These are phyloP conservation scores for Isatis lusitanica DNA, from an alignment of 441 rosid genomes.

Conservation along the genomic window DNA sequence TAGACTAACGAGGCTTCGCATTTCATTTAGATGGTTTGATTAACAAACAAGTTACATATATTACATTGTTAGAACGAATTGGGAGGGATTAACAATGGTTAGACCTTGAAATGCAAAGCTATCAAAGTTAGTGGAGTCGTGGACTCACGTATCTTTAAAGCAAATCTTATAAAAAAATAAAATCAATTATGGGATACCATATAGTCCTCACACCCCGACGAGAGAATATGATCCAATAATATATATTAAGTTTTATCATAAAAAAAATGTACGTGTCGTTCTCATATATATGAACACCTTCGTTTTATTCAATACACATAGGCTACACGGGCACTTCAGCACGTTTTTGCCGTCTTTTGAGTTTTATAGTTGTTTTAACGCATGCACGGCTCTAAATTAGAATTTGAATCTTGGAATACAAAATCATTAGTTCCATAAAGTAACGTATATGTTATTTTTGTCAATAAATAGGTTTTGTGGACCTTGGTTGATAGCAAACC, in stretches of 20 bases:
- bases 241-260: not conserved
- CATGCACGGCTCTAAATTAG: not conserved
- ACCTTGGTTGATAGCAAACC: not conserved
- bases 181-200: constrained; percentile 22
- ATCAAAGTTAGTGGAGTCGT: constrained; percentile 36
- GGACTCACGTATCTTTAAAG: constrained; percentile 31
- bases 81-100: not conserved
- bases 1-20: not conserved
- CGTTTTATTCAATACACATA: not conserved
- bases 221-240: not conserved
- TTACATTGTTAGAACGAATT: not conserved
- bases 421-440: not conserved
- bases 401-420: not conserved
- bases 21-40: not conserved
- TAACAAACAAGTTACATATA: not conserved
- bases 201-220: not conserved
- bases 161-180: not conserved
- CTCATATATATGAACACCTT: constrained; percentile 6
- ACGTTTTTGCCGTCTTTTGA: constrained; percentile 16
- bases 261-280: constrained; percentile 9
- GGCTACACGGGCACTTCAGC: constrained; percentile 26
- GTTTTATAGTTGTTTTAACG: not conserved
- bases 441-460: not conserved
- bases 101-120: constrained; percentile 5
- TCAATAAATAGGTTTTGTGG: not conserved